Percentiles rank a stretch among this genome's conserved stretches.
These are phyloP conservation scores for Atalantia buxifolia DNA, from an alignment of 345 rosid genomes.

Conservation along the genomic window DNA sequence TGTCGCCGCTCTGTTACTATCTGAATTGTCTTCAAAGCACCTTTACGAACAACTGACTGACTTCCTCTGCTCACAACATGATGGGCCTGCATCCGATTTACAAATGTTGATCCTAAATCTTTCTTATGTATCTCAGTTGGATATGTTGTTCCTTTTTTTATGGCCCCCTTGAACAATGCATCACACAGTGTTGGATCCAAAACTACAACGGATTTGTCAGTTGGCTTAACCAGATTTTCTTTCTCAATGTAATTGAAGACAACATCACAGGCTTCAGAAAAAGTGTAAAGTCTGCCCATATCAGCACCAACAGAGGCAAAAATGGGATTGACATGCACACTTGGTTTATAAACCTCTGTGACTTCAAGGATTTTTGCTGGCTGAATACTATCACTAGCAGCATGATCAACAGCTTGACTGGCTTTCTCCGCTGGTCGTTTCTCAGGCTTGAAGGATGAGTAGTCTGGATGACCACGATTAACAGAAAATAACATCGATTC, in stretches of 20 bases:
- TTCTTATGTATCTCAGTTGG: slow-evolving; percentile 89
- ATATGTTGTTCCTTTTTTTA: slow-evolving; percentile 85
- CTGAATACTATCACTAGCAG: slow-evolving; percentile 29
- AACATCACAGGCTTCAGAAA: slow-evolving; percentile 81
- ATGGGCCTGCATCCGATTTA: slow-evolving; percentile 84
- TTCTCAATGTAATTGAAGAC: slow-evolving; percentile 77
- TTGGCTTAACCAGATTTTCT: slow-evolving; percentile 71
- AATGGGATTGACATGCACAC: slow-evolving; percentile 74
- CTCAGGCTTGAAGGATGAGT: slow-evolving; percentile 77
- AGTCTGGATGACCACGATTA: slow-evolving; percentile 64
- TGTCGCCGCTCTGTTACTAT: slow-evolving; percentile 87
- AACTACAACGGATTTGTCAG: slow-evolving; percentile 62
- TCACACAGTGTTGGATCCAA: slow-evolving; percentile 83
- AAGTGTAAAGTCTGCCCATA: slow-evolving; percentile 59
- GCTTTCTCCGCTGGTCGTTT: slow-evolving; percentile 53
- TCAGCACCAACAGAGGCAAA: slow-evolving; percentile 83
- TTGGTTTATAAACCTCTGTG: slow-evolving; percentile 80
- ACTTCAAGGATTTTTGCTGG: slow-evolving; percentile 65
- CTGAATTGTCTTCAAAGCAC: slow-evolving; percentile 73
- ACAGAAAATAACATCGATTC: slow-evolving; percentile 63
- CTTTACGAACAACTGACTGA: slow-evolving; percentile 77
- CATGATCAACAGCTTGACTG: slow-evolving; percentile 39
- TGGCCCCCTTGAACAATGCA: slow-evolving; percentile 86
- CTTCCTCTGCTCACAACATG: slow-evolving; percentile 68
- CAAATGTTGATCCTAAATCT: slow-evolving; percentile 65